Evolutionary conservation across 768 basidiomycete species (phyloP).

Genomic region (Leccinum olivaceopallidum): DNA sequence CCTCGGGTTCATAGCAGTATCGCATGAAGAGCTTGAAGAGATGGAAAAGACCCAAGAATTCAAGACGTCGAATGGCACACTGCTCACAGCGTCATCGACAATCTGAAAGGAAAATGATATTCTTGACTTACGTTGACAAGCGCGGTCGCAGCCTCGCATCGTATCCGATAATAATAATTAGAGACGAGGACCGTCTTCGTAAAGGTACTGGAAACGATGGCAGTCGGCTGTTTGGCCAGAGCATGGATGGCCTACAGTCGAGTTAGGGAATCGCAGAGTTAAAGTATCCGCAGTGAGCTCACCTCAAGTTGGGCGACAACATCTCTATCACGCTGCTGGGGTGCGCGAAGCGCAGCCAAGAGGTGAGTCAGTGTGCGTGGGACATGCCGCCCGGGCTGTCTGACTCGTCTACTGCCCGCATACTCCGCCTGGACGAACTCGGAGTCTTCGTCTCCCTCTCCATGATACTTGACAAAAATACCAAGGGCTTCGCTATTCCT

Average conservation of each 20-base stretch:
- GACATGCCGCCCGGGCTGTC: no score
- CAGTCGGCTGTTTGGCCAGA: slow-evolving; percentile 75
- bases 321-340: slow-evolving; percentile 81
- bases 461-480: not conserved
- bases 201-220: slow-evolving; percentile 86
- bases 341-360: no score
- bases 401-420: not conserved
- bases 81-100: slow-evolving; percentile 33
- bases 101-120: slow-evolving; percentile 4
- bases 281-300: slow-evolving; percentile 26
- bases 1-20: slow-evolving; percentile 88
- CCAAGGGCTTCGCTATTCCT: not conserved
- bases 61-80: slow-evolving; percentile 82
- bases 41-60: slow-evolving; percentile 92
- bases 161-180: slow-evolving; percentile 95
- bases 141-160: slow-evolving; percentile 90
- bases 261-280: slow-evolving; percentile 11
- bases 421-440: not conserved
- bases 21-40: slow-evolving; percentile 93
- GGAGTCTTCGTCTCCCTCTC: not conserved
- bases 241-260: slow-evolving; percentile 85
- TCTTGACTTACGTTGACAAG: slow-evolving; percentile 67
- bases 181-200: slow-evolving; percentile 93
- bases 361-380: no score
- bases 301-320: slow-evolving; percentile 98